Percentiles rank a stretch among this genome's conserved stretches.
Conservation (phyloP, 441 rosid genomes). For the Bruguiera hainesii region DNA sequence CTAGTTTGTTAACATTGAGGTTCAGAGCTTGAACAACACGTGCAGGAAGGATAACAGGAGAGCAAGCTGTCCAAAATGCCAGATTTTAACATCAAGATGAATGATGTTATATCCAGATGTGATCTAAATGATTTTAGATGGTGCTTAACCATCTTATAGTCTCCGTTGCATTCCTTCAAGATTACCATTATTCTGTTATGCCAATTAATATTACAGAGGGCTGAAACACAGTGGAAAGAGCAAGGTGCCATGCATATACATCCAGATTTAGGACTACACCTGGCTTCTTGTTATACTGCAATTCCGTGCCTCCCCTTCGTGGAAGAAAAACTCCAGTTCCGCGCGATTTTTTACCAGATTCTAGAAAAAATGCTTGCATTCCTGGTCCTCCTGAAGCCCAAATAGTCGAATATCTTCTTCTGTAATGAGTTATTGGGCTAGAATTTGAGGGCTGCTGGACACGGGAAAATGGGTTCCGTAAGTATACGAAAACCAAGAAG, state of each 20-base stretch:
- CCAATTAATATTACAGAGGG: too few relatives aligned
- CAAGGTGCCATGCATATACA: too few relatives aligned
- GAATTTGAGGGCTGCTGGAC: constrained; percentile 20
- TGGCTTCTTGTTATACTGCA: constrained; percentile 43
- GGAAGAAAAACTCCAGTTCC: constrained; percentile 98
- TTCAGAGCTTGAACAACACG: constrained; percentile 86
- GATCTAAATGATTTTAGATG: too few relatives aligned
- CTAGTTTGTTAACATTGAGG: constrained; percentile 60
- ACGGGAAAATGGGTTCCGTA: neutral
- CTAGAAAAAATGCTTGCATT: constrained; percentile 83
- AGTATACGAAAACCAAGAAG: neutral
- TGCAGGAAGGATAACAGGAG: constrained; percentile 81
- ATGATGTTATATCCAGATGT: neutral
- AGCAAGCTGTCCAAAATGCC: constrained; percentile 50
- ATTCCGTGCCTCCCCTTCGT: constrained; percentile 29
- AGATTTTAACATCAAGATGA: neutral
- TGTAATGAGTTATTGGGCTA: constrained; percentile 23
- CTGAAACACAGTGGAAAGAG: too few relatives aligned
- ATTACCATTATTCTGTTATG: too few relatives aligned
- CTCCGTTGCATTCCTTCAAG: too few relatives aligned
- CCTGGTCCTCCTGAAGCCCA: constrained; percentile 52
- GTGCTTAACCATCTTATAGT: too few relatives aligned
- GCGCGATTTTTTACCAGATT: constrained; percentile 49
- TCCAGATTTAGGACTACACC: constrained; percentile 28
- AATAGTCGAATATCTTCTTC: constrained; percentile 26